Evolutionary conservation across 1,284 basidiomycete genomes (phyloP).

Genomic region (Ustilago cynodontis): DNA sequence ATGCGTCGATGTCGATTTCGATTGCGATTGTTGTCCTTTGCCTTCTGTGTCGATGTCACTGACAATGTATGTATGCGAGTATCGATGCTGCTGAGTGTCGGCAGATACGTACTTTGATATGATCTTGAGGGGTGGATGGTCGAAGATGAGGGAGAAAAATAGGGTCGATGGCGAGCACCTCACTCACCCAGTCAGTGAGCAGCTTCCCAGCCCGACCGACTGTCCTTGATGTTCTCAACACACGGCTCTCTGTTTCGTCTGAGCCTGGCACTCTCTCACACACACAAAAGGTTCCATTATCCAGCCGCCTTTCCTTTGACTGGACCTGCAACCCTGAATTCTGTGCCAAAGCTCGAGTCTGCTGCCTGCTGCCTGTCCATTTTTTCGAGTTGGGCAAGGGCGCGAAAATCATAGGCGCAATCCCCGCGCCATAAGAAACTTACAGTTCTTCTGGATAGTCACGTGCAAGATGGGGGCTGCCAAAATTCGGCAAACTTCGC

Average conservation of each 20-base stretch:
- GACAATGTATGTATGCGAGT: slow-evolving; percentile 7
- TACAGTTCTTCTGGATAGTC: background rate
- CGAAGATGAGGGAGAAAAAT: slow-evolving; percentile 46
- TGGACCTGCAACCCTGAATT: background rate
- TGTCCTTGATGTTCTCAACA: background rate
- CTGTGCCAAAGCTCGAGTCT: background rate
- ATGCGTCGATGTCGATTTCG: background rate
- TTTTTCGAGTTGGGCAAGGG: background rate
- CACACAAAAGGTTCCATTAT: background rate
- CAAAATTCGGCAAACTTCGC: no score
- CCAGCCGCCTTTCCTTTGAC: background rate
- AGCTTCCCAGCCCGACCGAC: background rate
- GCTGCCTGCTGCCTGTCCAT: background rate
- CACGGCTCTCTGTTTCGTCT: background rate
- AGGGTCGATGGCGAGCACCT: slow-evolving; percentile 25
- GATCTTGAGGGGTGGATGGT: slow-evolving; percentile 56
- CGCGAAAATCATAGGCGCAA: no score
- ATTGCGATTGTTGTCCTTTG: slow-evolving; percentile 9
- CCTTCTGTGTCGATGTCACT: background rate
- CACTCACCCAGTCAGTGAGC: background rate
- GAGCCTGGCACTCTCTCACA: background rate
- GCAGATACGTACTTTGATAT: slow-evolving; percentile 51
- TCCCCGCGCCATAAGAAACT: background rate
- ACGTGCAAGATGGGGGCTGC: background rate
- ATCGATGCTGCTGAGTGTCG: slow-evolving; percentile 7